These are phyloP conservation scores for Kodamaea nitidulidarum DNA, from an alignment of 805 yeast genomes.

Conservation along the genomic window DNA sequence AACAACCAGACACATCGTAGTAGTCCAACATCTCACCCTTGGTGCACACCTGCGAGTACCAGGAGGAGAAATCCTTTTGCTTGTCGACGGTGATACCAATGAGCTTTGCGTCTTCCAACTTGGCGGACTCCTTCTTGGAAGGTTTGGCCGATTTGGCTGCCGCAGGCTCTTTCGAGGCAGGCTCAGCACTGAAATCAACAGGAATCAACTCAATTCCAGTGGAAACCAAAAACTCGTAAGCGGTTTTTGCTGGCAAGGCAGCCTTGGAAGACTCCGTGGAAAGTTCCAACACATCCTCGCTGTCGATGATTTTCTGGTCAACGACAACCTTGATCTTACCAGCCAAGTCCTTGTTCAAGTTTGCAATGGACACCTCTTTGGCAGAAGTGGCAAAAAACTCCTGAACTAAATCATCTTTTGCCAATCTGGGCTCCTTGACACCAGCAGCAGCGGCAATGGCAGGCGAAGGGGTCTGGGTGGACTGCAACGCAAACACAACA, in stretches of 20 bases:
- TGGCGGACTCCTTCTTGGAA: conserved; percentile 43
- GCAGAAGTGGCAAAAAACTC: conserved; percentile 57
- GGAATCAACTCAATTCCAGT: conserved; percentile 47
- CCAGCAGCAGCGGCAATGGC: conserved; percentile 62
- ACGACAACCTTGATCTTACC: conserved; percentile 58
- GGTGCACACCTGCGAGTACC: conserved; percentile 96
- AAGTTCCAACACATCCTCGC: conserved; percentile 39
- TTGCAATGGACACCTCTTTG: conserved; percentile 60
- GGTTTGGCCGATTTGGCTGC: too few species aligned
- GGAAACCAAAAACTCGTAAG: conserved; percentile 44
- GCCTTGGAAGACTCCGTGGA: conserved; percentile 53
- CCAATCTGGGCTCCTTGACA: conserved; percentile 83
- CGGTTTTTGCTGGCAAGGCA: conserved; percentile 43
- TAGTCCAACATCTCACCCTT: conserved; percentile 98
- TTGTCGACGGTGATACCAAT: conserved; percentile 97
- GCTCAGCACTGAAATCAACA: conserved; percentile 52
- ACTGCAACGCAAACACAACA: conserved; percentile 68
- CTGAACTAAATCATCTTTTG: conserved; percentile 72
- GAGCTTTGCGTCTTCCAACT: conserved; percentile 78
- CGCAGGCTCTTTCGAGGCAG: conserved; percentile 30
- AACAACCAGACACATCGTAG: conserved; percentile 98
- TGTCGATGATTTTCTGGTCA: conserved; percentile 46
- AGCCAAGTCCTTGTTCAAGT: conserved; percentile 40
- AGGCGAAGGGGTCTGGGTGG: conserved; percentile 66
- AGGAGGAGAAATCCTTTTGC: conserved; percentile 84